phyloP scores from a whole-genome alignment of 176 grass and related monocot genomes.

The Pontederia crassipes region DNA sequence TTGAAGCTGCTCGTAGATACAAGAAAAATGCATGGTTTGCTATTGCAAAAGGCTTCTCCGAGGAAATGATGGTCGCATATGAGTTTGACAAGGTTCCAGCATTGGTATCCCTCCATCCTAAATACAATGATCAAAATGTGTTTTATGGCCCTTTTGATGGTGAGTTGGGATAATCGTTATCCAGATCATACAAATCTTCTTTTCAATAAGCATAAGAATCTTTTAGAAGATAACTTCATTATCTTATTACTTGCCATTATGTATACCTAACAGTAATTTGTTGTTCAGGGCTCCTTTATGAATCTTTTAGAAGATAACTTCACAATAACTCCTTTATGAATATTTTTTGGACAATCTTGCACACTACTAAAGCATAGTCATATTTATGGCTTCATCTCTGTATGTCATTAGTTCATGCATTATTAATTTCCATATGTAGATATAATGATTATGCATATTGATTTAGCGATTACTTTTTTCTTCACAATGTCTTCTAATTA shows the following conservation, averaged over 20 bases:
- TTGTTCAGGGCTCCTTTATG: background rate
- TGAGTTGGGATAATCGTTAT: constrained; percentile 8
- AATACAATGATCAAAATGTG: constrained; percentile 64
- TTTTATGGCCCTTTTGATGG: constrained; percentile 92
- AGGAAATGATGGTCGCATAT: constrained; percentile 68
- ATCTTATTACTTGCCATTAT: background rate
- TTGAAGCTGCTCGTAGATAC: constrained; percentile 45
- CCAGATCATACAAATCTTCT: too few species aligned
- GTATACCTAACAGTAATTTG: background rate
- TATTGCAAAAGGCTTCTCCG: constrained; percentile 56
- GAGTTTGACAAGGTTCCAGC: constrained; percentile 87
- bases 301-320: too few species aligned
- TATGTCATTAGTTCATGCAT: background rate
- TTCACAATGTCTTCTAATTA: background rate
- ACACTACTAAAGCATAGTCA: background rate
- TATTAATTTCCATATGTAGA: background rate
- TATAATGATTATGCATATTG: background rate
- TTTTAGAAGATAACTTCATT: background rate
- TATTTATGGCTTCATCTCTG: background rate
- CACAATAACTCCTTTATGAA: too few species aligned
- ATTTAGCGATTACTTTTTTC: background rate
- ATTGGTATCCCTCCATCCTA: constrained; percentile 56
- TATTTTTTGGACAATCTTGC: too few species aligned
- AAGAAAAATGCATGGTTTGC: constrained; percentile 94
- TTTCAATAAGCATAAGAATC: too few species aligned